These are phyloP conservation scores for Nannizziopsis barbatae DNA, from an alignment of 2,329 filamentous ascomycete genomes.

Conservation along the genomic window DNA sequence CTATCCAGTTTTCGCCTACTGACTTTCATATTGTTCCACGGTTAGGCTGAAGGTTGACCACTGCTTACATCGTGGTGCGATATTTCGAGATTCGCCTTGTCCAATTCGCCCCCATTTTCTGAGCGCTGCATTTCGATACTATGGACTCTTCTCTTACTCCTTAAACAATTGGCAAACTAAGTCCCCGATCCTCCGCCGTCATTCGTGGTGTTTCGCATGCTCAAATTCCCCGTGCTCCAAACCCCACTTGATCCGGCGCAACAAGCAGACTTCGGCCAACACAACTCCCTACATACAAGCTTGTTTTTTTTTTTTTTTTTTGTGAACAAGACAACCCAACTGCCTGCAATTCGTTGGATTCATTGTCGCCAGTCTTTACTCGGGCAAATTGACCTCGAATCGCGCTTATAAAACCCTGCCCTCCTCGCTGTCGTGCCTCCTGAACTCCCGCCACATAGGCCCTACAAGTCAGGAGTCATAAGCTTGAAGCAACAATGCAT, in stretches of 20 bases:
- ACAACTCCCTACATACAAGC: too few species aligned
- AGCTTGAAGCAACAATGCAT: slow-evolving; percentile 26
- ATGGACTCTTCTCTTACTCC: neutral
- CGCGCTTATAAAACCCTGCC: neutral
- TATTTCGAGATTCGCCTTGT: neutral
- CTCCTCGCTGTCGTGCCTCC: neutral
- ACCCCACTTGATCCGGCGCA: slow-evolving; percentile 10
- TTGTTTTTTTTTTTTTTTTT: neutral
- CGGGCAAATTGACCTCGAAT: neutral
- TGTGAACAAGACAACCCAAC: neutral
- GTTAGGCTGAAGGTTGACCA: slow-evolving; percentile 1
- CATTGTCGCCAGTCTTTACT: neutral
- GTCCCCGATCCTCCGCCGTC: slow-evolving; percentile 1
- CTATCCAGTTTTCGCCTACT: neutral
- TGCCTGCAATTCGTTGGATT: neutral
- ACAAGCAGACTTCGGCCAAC: neutral
- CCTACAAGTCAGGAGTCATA: neutral
- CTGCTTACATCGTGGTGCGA: neutral
- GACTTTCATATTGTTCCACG: neutral
- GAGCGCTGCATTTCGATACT: neutral
- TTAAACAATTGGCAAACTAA: slow-evolving; percentile 1
- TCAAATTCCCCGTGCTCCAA: slow-evolving; percentile 1
- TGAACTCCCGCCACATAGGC: too few species aligned
- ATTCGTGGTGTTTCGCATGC: slow-evolving; percentile 7
- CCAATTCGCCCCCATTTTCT: neutral